Evolutionary conservation across 2,329 filamentous ascomycete genomes (phyloP), one percentile per base, ranked within the genome.

Genomic region (Penicillium sp.): DNA sequence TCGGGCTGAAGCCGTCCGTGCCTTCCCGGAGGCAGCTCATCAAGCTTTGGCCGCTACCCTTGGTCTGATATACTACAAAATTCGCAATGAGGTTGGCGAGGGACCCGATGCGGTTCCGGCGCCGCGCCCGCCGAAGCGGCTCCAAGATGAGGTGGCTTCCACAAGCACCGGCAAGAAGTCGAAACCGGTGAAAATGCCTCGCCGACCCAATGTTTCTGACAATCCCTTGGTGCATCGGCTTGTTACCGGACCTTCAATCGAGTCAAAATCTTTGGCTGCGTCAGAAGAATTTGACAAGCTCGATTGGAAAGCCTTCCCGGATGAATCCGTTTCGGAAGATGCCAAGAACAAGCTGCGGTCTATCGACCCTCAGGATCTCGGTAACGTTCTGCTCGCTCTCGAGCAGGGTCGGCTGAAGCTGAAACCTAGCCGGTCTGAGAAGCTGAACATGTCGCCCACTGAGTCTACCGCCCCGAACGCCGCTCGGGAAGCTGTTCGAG

Each of bases 31-130:
- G 39, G 58, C 62, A 11, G 63, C 61, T 18, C 64, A 65, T 39
- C 63, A 66, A 37, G 62, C 62, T 8, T 49, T 67, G 5, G 64
- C 63, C 14, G 63, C 62, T 8, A 65, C 59, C 1, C 32, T 66
- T 14, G 64, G 64, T 27, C 44, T 67, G n/a, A 57, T 65, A 1
- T 67, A 66, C 37, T 62, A 60, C 45, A 65, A 66, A 45, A 66
- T 67, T 32, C 60, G 60, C 11, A 67, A 67, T 26, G 60, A 65
- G 43, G 57, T 62, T 6, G 61, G 63, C 3, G 61, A 65, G 35
- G 57, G 56, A 3, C 56, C 56, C 3, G 44, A 52, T 32, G 35
- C 50, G 9, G 56, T 51, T 7, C 39, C 59, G n/a, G 46, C 52
- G 14, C 30, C 44, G 14, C 52, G 56, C n/a, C 55, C 61, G 6